Evolutionary conservation across 2,329 filamentous ascomycete species (phyloP).

Genomic region (Aspergillus neotritici): DNA sequence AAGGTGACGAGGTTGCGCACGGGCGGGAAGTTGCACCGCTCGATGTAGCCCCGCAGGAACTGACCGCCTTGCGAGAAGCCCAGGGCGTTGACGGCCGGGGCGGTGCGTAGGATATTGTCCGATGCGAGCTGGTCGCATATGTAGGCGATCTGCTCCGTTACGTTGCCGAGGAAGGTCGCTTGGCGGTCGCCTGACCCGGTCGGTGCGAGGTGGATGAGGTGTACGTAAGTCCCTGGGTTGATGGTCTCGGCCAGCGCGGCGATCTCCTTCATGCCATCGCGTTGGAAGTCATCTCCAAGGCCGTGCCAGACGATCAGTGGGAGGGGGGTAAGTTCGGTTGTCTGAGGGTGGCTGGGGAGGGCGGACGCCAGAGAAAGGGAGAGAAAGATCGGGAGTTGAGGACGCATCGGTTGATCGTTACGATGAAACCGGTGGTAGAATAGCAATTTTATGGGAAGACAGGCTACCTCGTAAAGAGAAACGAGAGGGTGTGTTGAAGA

Average conservation of each 20-base stretch:
- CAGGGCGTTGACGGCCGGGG: slow-evolving; percentile 79
- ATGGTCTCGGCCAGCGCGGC: slow-evolving; percentile 64
- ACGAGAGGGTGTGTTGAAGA: no score
- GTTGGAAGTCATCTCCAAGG: slow-evolving; percentile 61
- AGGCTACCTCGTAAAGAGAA: no score
- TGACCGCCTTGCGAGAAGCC: slow-evolving; percentile 96
- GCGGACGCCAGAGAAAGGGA: slow-evolving; percentile 9
- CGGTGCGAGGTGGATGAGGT: slow-evolving; percentile 68
- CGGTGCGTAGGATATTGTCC: slow-evolving; percentile 73
- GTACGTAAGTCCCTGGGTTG: slow-evolving; percentile 78
- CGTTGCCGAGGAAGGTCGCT: slow-evolving; percentile 85
- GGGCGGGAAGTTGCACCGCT: slow-evolving; percentile 74
- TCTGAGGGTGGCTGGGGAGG: slow-evolving; percentile 17
- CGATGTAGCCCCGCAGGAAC: slow-evolving; percentile 85
- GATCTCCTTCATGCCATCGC: slow-evolving; percentile 67
- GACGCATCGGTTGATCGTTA: no score
- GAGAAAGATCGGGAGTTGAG: no score
- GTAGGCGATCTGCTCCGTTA: slow-evolving; percentile 67
- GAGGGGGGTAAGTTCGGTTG: slow-evolving; percentile 50
- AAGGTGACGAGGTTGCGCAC: slow-evolving; percentile 80
- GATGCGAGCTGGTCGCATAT: slow-evolving; percentile 73
- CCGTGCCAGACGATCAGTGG: slow-evolving; percentile 95
- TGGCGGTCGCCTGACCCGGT: slow-evolving; percentile 65
- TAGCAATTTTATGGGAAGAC: no score
- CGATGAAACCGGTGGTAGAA: no score